Evolutionary conservation across 441 rosid genomes (phyloP), one percentile per base, ranked within the genome.

Genomic region (Pelargonium australe): DNA sequence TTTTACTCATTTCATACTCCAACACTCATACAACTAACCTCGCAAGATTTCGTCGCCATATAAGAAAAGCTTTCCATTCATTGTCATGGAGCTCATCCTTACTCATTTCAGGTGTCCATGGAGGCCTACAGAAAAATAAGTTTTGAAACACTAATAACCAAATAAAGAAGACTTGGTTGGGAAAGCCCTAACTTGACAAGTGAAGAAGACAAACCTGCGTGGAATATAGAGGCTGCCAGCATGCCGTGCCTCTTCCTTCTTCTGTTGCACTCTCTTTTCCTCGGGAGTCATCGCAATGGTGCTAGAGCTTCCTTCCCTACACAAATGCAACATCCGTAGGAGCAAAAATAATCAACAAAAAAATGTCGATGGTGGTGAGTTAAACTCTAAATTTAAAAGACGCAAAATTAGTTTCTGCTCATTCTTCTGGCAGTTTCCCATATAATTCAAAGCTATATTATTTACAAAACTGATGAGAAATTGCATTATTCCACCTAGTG

Each of bases 11-110:
- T 10, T 5, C 60, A 14, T 53, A 16, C 17, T 53, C 17, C 31
- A 25, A 25, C 31, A 25, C 31, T 25, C 31, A 25, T 1, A 53
- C 17, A 2, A 49, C 84, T 43, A 76, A 93, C 97, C 91, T 88
- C 0, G 87, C 95, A 77, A 93, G 88, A 78, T 78, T 80, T 28
- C 97, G 85, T 6, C 97, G 96, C 98, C 98, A 94, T 41, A 70
- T 73, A 14, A 94, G 75, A 75, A 94, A 94, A 68, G 97, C 84
- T 72, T 82, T 89, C 53, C 72, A 80, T 68, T 94, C 99, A 77
- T 87, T 94, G 34, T 83, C 79, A 85, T 94, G 95, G 67, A 93
- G 91, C 77, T 82, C 89, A 37, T 91, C 96, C 69, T 87, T 80
- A 40, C 87, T 81, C 96, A 90, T 91, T 41, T 74, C 77, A 53